phyloP scores from a whole-genome alignment of 768 basidiomycete species.

The Porphyrellus cyaneotinctus region DNA sequence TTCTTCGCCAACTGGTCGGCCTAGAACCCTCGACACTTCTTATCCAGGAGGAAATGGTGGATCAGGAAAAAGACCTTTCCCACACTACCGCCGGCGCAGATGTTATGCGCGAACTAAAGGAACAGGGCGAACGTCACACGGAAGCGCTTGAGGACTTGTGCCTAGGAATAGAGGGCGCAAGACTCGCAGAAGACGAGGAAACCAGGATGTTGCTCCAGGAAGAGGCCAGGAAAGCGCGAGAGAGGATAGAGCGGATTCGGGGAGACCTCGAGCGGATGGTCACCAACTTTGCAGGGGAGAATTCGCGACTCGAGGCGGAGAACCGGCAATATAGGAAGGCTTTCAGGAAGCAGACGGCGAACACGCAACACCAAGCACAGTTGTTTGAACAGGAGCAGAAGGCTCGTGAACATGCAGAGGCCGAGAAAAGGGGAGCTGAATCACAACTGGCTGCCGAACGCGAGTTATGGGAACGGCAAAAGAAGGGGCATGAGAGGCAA shows the following conservation, averaged over 20 bases:
- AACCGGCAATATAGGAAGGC: constrained; percentile 21
- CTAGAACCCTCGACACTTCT: constrained; percentile 40
- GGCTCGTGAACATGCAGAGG: constrained; percentile 24
- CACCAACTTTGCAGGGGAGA: constrained; percentile 35
- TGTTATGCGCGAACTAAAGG: constrained; percentile 45
- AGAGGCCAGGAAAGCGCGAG: constrained; percentile 39
- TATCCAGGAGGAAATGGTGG: constrained; percentile 56
- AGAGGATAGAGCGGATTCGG: constrained; percentile 40
- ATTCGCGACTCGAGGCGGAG: constrained; percentile 27
- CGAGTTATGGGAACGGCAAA: constrained; percentile 8
- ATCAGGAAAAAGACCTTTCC: constrained; percentile 42
- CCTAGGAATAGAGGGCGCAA: constrained; percentile 44
- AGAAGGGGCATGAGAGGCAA: neutral
- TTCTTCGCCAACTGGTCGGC: constrained; percentile 41
- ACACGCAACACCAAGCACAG: constrained; percentile 14
- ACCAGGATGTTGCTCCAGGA: constrained; percentile 39
- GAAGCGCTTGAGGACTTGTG: constrained; percentile 44
- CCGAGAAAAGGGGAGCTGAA: constrained; percentile 13
- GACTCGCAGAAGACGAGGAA: constrained; percentile 41
- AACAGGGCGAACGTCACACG: constrained; percentile 40
- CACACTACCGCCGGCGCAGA: constrained; percentile 52
- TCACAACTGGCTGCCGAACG: constrained; percentile 18
- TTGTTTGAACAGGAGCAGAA: constrained; percentile 25
- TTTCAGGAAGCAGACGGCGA: constrained; percentile 18
- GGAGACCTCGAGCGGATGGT: constrained; percentile 38